Base-by-base conservation (phyloP, 768 basidiomycete species). In the Psilocybe sp. region DNA sequence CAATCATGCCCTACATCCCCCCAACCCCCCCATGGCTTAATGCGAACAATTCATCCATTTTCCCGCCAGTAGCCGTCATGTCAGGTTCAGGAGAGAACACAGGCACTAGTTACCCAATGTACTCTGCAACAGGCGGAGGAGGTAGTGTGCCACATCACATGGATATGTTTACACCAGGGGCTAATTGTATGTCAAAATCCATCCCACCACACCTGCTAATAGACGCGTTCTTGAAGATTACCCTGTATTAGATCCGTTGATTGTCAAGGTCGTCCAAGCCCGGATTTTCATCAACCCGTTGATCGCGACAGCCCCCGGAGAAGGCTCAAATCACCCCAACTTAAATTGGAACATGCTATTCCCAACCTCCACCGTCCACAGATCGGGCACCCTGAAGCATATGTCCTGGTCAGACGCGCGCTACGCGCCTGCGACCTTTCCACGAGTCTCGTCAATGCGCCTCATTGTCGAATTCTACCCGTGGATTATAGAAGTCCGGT, bases 311-410 rank as follows among this genome's bases (percentile, higher is more conserved):
- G 60, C 59, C 35, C 69, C 64, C 51, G 64, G 75, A 0, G 71
- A 73, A 8, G 62, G 64, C 4, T 54, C 71, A 5, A 74, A 78
- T 1, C 57, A 23, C 16, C 74, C 76, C 5, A 78, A 79, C 61
- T 66, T 90, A 39, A 80, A 77, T 42, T 89, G 87, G 86, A 85
- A 87, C 66, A 85, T 90, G 82, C 74, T 86, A 37, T 87, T 82
- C 62, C 69, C 72, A 5, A 77, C 85, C 5, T 76, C 73, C 37
- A 74, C 79, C 51, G 81, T 82, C 46, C 78, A 78, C 56, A 78
- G 82, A 49, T 85, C 83, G 2, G 75, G 70, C 16, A 87, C 88
- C 47, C 71, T 76, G 4, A 51, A 67, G 2, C 72, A 76, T 38
- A 69, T 79, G 16, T 87, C 86, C 0, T 90, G 88, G 88, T 70